Evolutionary conservation across 441 rosid species (phyloP).

Genomic region (Breynia disticha): DNA sequence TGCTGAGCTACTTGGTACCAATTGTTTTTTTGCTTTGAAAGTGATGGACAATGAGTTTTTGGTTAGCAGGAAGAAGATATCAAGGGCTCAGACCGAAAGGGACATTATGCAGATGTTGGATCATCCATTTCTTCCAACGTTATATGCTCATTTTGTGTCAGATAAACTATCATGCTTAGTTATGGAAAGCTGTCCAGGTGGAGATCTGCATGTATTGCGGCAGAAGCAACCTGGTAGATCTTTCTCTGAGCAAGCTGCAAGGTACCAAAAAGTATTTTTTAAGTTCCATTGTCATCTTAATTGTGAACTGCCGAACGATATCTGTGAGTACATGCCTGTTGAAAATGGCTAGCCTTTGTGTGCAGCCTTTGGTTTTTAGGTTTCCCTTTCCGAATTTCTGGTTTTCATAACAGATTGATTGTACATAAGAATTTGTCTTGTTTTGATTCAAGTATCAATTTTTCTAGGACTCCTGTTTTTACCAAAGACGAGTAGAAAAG

Average conservation of each 20-base stretch:
- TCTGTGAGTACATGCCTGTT: no score
- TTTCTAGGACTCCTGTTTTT: no score
- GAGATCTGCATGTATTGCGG: constrained; percentile 71
- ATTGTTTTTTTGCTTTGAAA: constrained; percentile 63
- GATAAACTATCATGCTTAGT: constrained; percentile 69
- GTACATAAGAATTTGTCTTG: no score
- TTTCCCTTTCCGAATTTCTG: no score
- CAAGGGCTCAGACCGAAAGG: constrained; percentile 69
- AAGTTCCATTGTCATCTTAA: not conserved
- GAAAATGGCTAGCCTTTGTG: no score
- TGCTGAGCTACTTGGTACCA: constrained; percentile 53
- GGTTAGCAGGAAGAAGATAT: constrained; percentile 54
- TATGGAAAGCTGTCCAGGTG: constrained; percentile 82
- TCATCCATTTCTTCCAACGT: constrained; percentile 80
- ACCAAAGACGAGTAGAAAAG: no score
- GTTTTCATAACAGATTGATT: no score
- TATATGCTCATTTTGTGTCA: constrained; percentile 53
- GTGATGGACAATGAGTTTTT: constrained; percentile 72
- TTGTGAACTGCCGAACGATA: no score
- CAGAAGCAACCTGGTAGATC: constrained; percentile 58
- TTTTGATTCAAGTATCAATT: no score
- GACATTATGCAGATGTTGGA: constrained; percentile 76
- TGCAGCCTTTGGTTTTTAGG: no score
- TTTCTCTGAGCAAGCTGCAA: constrained; percentile 69
- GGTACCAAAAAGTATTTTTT: constrained; percentile 23